Conservation (phyloP, 164 flowering plant genomes). For the Malania oleifera region DNA sequence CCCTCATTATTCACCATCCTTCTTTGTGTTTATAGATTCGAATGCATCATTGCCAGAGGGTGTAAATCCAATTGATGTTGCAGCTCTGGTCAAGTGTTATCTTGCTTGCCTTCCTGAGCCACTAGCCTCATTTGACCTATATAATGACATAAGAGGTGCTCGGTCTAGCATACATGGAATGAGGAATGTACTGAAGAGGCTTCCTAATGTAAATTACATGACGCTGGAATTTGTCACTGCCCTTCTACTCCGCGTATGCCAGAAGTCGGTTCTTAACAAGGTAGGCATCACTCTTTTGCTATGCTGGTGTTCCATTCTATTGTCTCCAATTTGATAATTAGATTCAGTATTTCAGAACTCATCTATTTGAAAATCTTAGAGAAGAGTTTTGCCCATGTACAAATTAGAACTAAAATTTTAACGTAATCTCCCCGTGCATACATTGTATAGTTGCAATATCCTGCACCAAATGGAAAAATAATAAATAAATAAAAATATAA, state of each 20-base stretch:
- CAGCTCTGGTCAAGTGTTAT: slow-evolving; percentile 66
- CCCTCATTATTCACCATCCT: background rate
- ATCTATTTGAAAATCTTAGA: no score
- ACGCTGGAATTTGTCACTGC: slow-evolving; percentile 84
- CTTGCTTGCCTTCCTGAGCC: slow-evolving; percentile 95
- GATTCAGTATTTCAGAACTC: background rate
- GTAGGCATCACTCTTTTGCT: slow-evolving; percentile 17
- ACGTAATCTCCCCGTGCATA: no score
- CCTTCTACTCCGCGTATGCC: slow-evolving; percentile 74
- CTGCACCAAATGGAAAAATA: no score
- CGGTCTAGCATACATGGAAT: slow-evolving; percentile 61
- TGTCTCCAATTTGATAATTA: background rate
- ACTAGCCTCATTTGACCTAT: slow-evolving; percentile 64
- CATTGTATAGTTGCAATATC: no score
- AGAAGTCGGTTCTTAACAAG: slow-evolving; percentile 86
- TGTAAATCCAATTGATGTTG: slow-evolving; percentile 58
- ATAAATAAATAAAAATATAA: no score
- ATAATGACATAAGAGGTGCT: slow-evolving; percentile 66
- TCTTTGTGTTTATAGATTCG: slow-evolving; percentile 39
- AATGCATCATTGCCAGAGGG: slow-evolving; percentile 75
- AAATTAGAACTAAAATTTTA: no score
- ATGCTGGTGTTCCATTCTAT: no score
- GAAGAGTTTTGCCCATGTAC: no score
- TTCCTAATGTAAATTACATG: slow-evolving; percentile 81
- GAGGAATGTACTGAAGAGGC: slow-evolving; percentile 69